phyloP scores from a whole-genome alignment of 192 early-diverging fungal species.

The Pilaira anomala region DNA sequence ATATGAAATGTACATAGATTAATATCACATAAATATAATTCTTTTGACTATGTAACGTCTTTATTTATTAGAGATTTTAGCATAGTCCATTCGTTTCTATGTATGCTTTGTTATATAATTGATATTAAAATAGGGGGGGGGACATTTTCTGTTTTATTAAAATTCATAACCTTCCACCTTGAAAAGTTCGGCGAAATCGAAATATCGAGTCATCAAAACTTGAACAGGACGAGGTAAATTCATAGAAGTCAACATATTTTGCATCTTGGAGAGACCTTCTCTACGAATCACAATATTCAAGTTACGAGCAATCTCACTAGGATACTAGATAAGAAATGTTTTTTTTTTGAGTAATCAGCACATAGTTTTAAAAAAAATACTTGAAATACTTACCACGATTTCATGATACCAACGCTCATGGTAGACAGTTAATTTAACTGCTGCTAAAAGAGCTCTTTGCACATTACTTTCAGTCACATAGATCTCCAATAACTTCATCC shows the following conservation, averaged over 20 bases:
- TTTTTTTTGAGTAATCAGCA: neutral
- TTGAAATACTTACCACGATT: conserved; percentile 62
- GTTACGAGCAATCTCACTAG: conserved; percentile 78
- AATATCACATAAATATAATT: too few relatives aligned
- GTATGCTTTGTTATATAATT: too few relatives aligned
- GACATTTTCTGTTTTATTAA: conserved; percentile 45
- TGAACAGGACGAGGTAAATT: conserved; percentile 78
- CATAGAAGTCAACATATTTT: conserved; percentile 85
- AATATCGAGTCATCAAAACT: conserved; percentile 69
- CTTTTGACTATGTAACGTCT: too few relatives aligned
- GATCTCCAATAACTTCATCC: conserved; percentile 78
- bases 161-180: conserved; percentile 66
- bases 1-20: too few relatives aligned
- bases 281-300: conserved; percentile 81
- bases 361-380: neutral
- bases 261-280: conserved; percentile 91
- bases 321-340: conserved; percentile 61
- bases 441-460: conserved; percentile 72
- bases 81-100: too few relatives aligned
- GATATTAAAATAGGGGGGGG: too few relatives aligned
- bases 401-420: conserved; percentile 92
- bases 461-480: conserved; percentile 81
- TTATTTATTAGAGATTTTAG: too few relatives aligned
- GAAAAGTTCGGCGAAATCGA: conserved; percentile 70
- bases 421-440: conserved; percentile 80